Base-by-base conservation (phyloP, 2,329 filamentous ascomycete genomes). In the Nannizziopsis arthrosporioides region DNA sequence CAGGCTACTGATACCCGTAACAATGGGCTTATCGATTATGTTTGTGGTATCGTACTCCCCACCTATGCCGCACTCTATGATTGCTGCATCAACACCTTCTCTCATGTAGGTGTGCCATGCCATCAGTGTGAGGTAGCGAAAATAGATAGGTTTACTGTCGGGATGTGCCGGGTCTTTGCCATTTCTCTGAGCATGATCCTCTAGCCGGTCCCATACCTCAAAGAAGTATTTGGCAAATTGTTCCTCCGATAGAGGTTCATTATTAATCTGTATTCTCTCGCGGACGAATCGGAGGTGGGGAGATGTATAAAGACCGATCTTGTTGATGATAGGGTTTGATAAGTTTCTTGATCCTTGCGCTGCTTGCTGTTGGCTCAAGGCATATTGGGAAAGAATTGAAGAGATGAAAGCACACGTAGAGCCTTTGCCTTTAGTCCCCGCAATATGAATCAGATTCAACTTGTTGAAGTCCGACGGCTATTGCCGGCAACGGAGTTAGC, bases 11-110 rank as follows among this genome's bases (percentile, higher is more conserved):
- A 95, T 80, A 0, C 83, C 84, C 1, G 80, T 77, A 1, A 81
- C 82, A 5, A 77, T 81, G 1, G 88, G 83, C 10, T 77, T 73
- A 9, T 74, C 71, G 5, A 98, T 66, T 17, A 96, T 77, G 60
- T 96, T 96, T 8, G 92, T 98, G 22, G 84, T 84, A 61, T 96
- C 90, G 59, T 88, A 88, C 67, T 94, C 86, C 42, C 89, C 92
- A 12, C 92, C 92, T 54, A 96, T 93, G 0, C 92, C 92, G 59
- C 87, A 94, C 67, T 98, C 92, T 31, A 96, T 75, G 8, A 96
- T 80, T 0, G 87, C 89, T 14, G 80, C 80, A 53, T 81, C 74
- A 0, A 95, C 81, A 1, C 82, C 81, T 62, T 92, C 83, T 42
- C 73, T 65, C 19, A 93, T 60, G 57, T 94, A 98, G 1, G 82